phyloP scores from a whole-genome alignment of 1,284 basidiomycete genomes.

The Flammula alnicola region DNA sequence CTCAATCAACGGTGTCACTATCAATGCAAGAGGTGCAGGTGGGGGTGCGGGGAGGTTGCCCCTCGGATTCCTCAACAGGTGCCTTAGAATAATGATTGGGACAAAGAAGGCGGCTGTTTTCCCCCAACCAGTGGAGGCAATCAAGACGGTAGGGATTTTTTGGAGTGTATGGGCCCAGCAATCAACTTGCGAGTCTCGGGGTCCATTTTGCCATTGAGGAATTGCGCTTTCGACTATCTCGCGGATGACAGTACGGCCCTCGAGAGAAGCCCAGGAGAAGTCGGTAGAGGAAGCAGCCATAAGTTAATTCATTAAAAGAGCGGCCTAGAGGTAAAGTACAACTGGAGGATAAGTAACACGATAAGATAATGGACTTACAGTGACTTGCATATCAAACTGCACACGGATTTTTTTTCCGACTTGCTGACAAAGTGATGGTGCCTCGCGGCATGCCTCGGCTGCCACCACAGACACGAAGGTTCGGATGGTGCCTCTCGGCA shows the following conservation, averaged over 20 bases:
- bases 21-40: slow-evolving; percentile 11
- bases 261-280: not conserved
- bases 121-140: not conserved
- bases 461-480: no score
- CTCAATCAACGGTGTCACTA: slow-evolving; percentile 20
- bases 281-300: no score
- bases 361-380: no score
- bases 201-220: slow-evolving; percentile 1
- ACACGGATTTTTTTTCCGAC: no score
- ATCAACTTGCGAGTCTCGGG: slow-evolving; percentile 1
- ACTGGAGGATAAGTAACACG: no score
- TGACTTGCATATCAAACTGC: no score
- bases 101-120: slow-evolving; percentile 1
- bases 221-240: not conserved
- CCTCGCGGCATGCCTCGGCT: no score
- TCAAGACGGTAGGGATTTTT: not conserved
- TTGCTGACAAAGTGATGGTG: no score
- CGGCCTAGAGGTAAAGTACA: no score
- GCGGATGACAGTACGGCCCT: not conserved
- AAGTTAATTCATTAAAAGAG: no score
- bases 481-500: no score
- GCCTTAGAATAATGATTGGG: slow-evolving; percentile 20
- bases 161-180: slow-evolving; percentile 6
- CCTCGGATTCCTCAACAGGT: slow-evolving; percentile 16
- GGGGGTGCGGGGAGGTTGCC: slow-evolving; percentile 9